A percentile compares a stretch with the other conserved stretches of the same genome.
These are phyloP conservation scores for Didymella glomerata DNA, from an alignment of 2,329 filamentous ascomycete genomes.

Conservation along the genomic window DNA sequence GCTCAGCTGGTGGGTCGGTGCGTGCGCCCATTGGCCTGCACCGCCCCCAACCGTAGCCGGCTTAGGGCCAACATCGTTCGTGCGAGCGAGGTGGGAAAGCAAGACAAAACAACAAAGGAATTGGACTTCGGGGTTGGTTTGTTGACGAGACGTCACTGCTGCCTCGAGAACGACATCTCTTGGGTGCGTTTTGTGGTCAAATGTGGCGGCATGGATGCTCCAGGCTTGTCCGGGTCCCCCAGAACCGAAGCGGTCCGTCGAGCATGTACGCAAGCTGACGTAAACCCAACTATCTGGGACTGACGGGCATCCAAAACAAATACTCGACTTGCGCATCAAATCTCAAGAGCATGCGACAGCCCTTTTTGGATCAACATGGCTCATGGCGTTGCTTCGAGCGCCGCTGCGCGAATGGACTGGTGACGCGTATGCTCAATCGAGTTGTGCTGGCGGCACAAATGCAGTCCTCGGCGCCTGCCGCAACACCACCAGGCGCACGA, in stretches of 20 bases:
- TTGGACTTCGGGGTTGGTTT: neutral
- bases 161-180: neutral
- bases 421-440: constrained; percentile 7
- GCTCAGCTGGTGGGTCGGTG: constrained; percentile 18
- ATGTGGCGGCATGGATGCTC: constrained; percentile 12
- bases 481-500: constrained; percentile 7
- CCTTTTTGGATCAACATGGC: neutral
- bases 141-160: neutral
- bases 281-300: neutral
- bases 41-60: constrained; percentile 16
- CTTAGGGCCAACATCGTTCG: constrained; percentile 13
- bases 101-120: neutral
- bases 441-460: neutral
- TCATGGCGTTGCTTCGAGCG: neutral
- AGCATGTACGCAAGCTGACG: neutral
- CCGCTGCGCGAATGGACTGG: neutral
- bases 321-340: neutral
- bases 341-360: neutral
- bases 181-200: constrained; percentile 1
- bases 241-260: constrained; percentile 9
- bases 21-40: constrained; percentile 20
- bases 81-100: constrained; percentile 7
- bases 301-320: neutral
- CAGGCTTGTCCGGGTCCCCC: constrained; percentile 2
- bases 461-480: constrained; percentile 6